These are phyloP conservation scores for Fagopyrum tataricum DNA, from an alignment of 148 eudicot species.

Conservation along the genomic window DNA sequence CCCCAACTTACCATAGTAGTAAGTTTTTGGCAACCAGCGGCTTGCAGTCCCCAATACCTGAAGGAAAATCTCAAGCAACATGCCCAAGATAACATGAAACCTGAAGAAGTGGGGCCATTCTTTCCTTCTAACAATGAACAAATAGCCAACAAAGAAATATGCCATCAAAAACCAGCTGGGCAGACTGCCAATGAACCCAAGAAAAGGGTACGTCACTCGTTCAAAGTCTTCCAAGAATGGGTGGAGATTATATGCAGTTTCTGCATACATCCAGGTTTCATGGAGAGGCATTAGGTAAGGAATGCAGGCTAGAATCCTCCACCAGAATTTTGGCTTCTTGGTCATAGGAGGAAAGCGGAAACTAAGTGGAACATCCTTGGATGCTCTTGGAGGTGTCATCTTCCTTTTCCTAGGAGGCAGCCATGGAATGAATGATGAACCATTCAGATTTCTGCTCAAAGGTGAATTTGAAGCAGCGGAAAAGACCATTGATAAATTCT, in stretches of 20 bases:
- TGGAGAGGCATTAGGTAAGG: conserved; percentile 76
- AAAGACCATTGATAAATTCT: neutral
- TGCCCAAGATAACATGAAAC: conserved; percentile 65
- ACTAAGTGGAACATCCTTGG: conserved; percentile 39
- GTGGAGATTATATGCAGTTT: conserved; percentile 56
- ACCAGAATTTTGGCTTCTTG: conserved; percentile 75
- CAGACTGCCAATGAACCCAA: conserved; percentile 39
- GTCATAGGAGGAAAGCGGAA: conserved; percentile 47
- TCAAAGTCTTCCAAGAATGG: conserved; percentile 66
- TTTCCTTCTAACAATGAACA: conserved; percentile 60
- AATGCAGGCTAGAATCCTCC: conserved; percentile 70
- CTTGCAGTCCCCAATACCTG: conserved; percentile 56
- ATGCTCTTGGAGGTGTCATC: conserved; percentile 30
- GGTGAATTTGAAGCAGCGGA: neutral
- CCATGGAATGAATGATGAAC: conserved; percentile 12
- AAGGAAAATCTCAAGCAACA: conserved; percentile 53
- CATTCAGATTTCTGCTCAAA: neutral
- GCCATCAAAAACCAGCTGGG: conserved; percentile 57
- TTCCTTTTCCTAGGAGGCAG: conserved; percentile 13
- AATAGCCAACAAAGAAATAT: conserved; percentile 50
- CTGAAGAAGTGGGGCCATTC: conserved; percentile 84
- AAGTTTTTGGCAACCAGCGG: conserved; percentile 52
- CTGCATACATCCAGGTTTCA: conserved; percentile 65
- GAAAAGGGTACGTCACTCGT: conserved; percentile 45
- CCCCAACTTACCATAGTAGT: conserved; percentile 52